Conservation (phyloP, 257 asterid genomes). For the Solanum piurae region DNA sequence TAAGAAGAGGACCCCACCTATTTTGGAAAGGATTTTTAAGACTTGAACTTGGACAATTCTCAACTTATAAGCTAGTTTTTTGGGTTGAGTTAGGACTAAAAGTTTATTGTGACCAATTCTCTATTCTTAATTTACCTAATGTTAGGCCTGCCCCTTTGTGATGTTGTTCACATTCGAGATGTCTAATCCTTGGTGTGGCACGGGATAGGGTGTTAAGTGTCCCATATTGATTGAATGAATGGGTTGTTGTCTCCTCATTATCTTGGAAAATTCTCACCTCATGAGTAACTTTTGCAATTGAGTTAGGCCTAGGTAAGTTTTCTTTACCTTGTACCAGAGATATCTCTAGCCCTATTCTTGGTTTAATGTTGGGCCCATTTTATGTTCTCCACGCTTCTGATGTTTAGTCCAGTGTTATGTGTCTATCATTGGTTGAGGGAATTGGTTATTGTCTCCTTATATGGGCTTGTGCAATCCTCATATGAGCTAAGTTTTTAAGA, state of each 20-base stretch:
- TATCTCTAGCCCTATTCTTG: background rate
- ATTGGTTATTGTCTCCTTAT: background rate
- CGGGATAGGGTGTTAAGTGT: background rate
- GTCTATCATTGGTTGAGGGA: background rate
- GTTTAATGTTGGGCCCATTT: background rate
- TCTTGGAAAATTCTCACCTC: background rate
- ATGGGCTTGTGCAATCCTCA: background rate
- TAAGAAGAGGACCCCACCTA: background rate
- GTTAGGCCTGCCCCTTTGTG: background rate
- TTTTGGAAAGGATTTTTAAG: background rate
- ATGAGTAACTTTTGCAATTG: background rate
- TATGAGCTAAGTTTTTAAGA: background rate
- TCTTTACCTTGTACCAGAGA: background rate
- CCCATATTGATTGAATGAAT: background rate
- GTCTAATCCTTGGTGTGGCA: background rate
- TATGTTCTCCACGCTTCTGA: background rate
- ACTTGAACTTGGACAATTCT: background rate
- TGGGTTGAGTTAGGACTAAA: background rate
- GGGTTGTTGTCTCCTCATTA: background rate
- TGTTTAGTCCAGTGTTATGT: background rate
- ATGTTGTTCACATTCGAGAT: background rate
- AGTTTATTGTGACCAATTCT: background rate
- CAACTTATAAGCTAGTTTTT: background rate
- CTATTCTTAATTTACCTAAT: background rate
- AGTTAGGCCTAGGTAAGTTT: background rate